Evolutionary conservation across 352 stramenopile genomes (phyloP).

Genomic region (Globisporangium megalacanthum): DNA sequence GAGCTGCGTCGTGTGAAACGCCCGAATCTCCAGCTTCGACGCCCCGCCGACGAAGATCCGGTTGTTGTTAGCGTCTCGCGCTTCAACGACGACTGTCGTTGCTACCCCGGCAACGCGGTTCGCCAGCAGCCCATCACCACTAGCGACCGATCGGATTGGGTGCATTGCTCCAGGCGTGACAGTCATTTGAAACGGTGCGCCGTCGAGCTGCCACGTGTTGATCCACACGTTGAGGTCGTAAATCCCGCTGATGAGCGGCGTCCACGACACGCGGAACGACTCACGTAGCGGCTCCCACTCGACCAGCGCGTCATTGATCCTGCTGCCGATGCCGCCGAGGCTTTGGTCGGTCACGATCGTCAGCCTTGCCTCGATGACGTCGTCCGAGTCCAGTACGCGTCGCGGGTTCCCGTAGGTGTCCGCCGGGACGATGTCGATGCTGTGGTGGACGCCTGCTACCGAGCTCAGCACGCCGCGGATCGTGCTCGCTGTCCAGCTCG

Average conservation of each 20-base stretch:
- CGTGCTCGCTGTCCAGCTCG: slow-evolving; percentile 19
- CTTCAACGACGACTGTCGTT: slow-evolving; percentile 34
- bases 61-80: slow-evolving; percentile 53
- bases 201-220: slow-evolving; percentile 28
- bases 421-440: slow-evolving; percentile 34
- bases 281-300: slow-evolving; percentile 18
- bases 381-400: slow-evolving; percentile 12
- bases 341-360: slow-evolving; percentile 38
- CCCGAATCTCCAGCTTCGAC: slow-evolving; percentile 28
- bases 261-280: slow-evolving; percentile 22
- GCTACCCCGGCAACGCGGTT: slow-evolving; percentile 40
- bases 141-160: slow-evolving; percentile 33
- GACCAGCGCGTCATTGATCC: slow-evolving; percentile 27
- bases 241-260: slow-evolving; percentile 38
- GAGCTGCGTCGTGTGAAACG: slow-evolving; percentile 23
- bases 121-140: slow-evolving; percentile 33
- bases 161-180: slow-evolving; percentile 40
- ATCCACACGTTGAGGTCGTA: slow-evolving; percentile 48
- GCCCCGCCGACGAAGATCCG: slow-evolving; percentile 34
- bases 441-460: slow-evolving; percentile 26
- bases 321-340: slow-evolving; percentile 38
- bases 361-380: slow-evolving; percentile 32
- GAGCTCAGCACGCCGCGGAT: slow-evolving; percentile 23
- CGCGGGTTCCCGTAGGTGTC: slow-evolving; percentile 44
- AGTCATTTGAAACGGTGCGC: slow-evolving; percentile 35